Percentiles rank a stretch among this genome's conserved stretches.
Conservation (phyloP, 1,284 basidiomycete genomes). For the Naganishia albida region DNA sequence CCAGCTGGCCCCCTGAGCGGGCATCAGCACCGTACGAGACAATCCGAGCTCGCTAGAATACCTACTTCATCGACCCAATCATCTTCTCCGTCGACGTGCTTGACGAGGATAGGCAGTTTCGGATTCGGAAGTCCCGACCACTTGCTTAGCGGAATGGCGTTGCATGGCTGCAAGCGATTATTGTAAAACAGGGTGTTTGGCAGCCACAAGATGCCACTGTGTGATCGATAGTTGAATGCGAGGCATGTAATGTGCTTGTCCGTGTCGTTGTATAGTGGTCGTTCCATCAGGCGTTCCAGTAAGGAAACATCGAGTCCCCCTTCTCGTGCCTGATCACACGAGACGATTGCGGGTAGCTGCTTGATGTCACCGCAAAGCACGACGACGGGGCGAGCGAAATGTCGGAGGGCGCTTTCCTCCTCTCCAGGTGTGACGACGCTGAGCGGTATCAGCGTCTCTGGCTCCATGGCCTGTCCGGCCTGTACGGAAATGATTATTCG, state of each 20-base stretch:
- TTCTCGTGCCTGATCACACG: slow-evolving; percentile 42
- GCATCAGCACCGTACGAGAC: slow-evolving; percentile 4
- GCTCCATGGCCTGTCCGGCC: slow-evolving; percentile 54
- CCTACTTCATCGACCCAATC: slow-evolving; percentile 51
- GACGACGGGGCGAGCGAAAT: slow-evolving; percentile 37
- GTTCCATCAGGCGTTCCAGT: slow-evolving; percentile 49
- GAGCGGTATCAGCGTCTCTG: slow-evolving; percentile 49
- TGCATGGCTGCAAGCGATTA: slow-evolving; percentile 48
- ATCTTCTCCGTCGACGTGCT: slow-evolving; percentile 45
- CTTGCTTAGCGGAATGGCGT: slow-evolving; percentile 38
- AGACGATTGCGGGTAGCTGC: slow-evolving; percentile 52
- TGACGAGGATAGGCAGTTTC: slow-evolving; percentile 48
- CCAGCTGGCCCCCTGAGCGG: slow-evolving; percentile 37
- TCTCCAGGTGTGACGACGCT: slow-evolving; percentile 43
- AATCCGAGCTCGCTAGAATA: neutral
- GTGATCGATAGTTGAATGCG: slow-evolving; percentile 51
- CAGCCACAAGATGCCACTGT: slow-evolving; percentile 51
- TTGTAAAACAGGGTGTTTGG: slow-evolving; percentile 53
- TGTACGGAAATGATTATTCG: slow-evolving; percentile 11
- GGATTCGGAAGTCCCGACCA: slow-evolving; percentile 46
- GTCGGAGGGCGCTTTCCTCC: slow-evolving; percentile 22
- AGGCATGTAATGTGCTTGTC: slow-evolving; percentile 25
- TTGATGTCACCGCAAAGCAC: slow-evolving; percentile 51
- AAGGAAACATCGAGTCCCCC: slow-evolving; percentile 52
- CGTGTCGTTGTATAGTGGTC: slow-evolving; percentile 41